Percentiles rank a stretch among this genome's conserved stretches.
phyloP scores from a whole-genome alignment of 805 yeast species.

The Kazachstania kunashirensis region DNA sequence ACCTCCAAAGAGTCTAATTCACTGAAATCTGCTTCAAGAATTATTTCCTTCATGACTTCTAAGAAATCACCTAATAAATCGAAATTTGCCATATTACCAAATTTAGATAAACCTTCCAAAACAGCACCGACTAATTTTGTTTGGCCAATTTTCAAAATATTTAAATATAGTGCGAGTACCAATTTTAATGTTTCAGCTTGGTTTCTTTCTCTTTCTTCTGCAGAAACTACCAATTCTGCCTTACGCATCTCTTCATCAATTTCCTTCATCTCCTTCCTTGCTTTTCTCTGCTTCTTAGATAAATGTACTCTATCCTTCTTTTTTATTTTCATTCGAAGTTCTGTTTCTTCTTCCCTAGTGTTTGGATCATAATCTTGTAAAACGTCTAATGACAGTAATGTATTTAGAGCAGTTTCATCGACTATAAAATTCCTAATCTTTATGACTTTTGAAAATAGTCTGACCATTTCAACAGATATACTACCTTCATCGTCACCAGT shows the following conservation, averaged over 20 bases:
- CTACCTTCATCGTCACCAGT: conserved; percentile 77
- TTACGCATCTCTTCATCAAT: conserved; percentile 82
- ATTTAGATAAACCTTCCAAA: conserved; percentile 81
- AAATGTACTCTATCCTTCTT: conserved; percentile 87
- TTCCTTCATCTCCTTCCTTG: conserved; percentile 71
- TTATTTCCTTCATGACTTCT: conserved; percentile 77
- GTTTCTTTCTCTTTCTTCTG: conserved; percentile 73
- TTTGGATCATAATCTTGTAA: conserved; percentile 67
- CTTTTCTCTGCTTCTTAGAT: conserved; percentile 83
- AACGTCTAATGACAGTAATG: conserved; percentile 57
- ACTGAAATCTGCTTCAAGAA: conserved; percentile 42
- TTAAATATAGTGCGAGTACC: conserved; percentile 65
- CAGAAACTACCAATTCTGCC: conserved; percentile 82
- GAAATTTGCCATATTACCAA: conserved; percentile 86
- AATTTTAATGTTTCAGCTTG: conserved; percentile 78
- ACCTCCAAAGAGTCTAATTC: conserved; percentile 41
- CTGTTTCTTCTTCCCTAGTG: conserved; percentile 38
- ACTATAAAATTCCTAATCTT: conserved; percentile 67
- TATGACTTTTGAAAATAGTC: conserved; percentile 58
- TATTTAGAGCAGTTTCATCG: conserved; percentile 71
- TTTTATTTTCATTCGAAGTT: conserved; percentile 42
- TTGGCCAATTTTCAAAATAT: conserved; percentile 56
- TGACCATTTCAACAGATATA: conserved; percentile 63
- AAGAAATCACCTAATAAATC: conserved; percentile 89
- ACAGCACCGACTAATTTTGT: conserved; percentile 72